Conservation (phyloP, 1,284 basidiomycete genomes). For the Flammula alnicola region DNA sequence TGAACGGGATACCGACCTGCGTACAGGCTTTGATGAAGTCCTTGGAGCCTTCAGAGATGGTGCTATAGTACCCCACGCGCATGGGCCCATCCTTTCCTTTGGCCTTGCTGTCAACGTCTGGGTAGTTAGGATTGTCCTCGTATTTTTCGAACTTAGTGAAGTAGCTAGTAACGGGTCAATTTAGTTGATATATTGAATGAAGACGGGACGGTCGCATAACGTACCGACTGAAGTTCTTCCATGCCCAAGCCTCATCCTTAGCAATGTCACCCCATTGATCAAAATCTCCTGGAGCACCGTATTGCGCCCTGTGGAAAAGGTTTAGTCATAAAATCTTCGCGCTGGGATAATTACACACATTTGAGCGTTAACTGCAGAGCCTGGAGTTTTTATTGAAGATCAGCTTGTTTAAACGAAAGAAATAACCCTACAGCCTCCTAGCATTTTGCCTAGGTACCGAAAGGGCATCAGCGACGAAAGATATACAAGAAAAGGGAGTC, state of each 20-base stretch:
- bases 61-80: constrained; percentile 48
- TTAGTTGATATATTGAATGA: background rate
- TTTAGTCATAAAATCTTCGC: too few relatives aligned
- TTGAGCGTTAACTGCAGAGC: constrained; percentile 69
- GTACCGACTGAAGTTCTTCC: constrained; percentile 39
- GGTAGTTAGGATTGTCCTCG: constrained; percentile 48
- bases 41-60: constrained; percentile 40
- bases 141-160: constrained; percentile 70
- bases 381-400: constrained; percentile 51
- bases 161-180: constrained; percentile 49
- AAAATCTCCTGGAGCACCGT: constrained; percentile 69
- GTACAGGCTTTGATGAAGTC: constrained; percentile 55
- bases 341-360: constrained; percentile 51
- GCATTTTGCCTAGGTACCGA: constrained; percentile 56
- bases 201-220: background rate
- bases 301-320: constrained; percentile 56
- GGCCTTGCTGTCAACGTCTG: constrained; percentile 48
- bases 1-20: constrained; percentile 52
- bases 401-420: background rate
- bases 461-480: background rate
- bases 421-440: constrained; percentile 69
- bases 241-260: constrained; percentile 67
- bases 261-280: constrained; percentile 67
- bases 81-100: constrained; percentile 59
- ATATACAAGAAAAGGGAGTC: constrained; percentile 15